Evolutionary conservation across 257 asterid genomes (phyloP), one percentile per base, ranked within the genome.

Genomic region (Cinchona pubescens): DNA sequence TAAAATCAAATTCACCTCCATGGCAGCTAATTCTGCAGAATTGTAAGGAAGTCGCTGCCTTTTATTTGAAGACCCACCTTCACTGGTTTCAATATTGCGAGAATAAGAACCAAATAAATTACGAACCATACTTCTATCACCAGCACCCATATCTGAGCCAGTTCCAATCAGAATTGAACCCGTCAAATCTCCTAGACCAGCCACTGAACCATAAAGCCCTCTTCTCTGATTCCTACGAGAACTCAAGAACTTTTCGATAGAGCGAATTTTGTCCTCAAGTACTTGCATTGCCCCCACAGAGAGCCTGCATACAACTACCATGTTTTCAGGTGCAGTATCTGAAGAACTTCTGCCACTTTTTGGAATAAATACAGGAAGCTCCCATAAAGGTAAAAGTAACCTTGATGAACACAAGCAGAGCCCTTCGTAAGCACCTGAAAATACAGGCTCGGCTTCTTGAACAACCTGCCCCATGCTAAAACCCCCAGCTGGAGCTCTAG

Each of bases 381-480:
- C 95, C 98, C 98, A 94, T 71, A 94, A 75, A 29, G 98, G 98
- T 72, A 92, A 72, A 67, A 94, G 95, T 77, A 94, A 84, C 82
- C 98, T 94, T 67, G 98, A 94, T 64, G 98, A 83, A 83, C 97
- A 90, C 75, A 94, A 82, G 79, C 97, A 90, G 42, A 94, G 93
- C 74, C 98, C 98, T 76, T 94, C 96, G 72, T 90, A 89, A 83
- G 97, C 96, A 77, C 96, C 96, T 58, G 98, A 94, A 84, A 92
- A 94, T 51, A 94, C 91, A 71, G 97, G 98, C 82, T 94, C 97
- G 29, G 97, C 96, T 72, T 94, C 97, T 84, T 94, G 97, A 82
- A 94, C 97, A 73, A 94, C 98, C 87, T 92, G 98, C 23, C 98
- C 98, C 98, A 94, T 94, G 91, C 97, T 94, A 89, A 94, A 92